Conservation (phyloP, 148 eudicot species). For the Fallopia convolvulus region DNA sequence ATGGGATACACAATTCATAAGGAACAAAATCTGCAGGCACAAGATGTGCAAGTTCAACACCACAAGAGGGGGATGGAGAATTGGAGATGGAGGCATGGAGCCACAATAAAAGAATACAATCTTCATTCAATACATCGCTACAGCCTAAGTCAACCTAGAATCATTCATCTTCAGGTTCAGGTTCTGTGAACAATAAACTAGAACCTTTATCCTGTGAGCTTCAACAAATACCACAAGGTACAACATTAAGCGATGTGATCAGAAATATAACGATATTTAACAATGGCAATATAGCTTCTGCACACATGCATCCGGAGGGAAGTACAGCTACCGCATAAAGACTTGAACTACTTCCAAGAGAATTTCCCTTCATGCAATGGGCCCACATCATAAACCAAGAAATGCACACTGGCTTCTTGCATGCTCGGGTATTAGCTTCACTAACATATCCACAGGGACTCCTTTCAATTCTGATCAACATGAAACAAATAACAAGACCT, state of each 20-base stretch:
- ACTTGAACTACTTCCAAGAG: constrained; percentile 6
- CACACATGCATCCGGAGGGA: constrained; percentile 3
- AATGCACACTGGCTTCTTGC: constrained; percentile 69
- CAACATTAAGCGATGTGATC: constrained; percentile 1
- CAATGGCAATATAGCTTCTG: constrained; percentile 9
- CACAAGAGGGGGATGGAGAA: not conserved
- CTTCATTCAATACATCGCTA: constrained; percentile 11
- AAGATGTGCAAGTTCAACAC: constrained; percentile 9
- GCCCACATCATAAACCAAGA: constrained; percentile 28
- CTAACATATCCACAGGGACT: constrained; percentile 44
- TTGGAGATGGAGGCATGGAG: too few species aligned
- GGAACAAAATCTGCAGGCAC: constrained; percentile 7
- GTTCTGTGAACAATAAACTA: constrained; percentile 8
- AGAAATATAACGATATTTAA: constrained; percentile 9
- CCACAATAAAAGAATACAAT: constrained; percentile 11
- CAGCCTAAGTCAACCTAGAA: constrained; percentile 11
- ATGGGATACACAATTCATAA: not conserved
- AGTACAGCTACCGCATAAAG: not conserved
- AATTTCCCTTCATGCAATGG: not conserved
- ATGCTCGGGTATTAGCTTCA: constrained; percentile 65
- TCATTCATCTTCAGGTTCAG: constrained; percentile 10
- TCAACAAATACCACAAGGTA: not conserved
- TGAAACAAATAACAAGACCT: not conserved
- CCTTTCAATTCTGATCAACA: constrained; percentile 58
- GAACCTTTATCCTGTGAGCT: constrained; percentile 7